phyloP scores from a whole-genome alignment of 2,329 filamentous ascomycete genomes.

The Ramularia collo-cygni region DNA sequence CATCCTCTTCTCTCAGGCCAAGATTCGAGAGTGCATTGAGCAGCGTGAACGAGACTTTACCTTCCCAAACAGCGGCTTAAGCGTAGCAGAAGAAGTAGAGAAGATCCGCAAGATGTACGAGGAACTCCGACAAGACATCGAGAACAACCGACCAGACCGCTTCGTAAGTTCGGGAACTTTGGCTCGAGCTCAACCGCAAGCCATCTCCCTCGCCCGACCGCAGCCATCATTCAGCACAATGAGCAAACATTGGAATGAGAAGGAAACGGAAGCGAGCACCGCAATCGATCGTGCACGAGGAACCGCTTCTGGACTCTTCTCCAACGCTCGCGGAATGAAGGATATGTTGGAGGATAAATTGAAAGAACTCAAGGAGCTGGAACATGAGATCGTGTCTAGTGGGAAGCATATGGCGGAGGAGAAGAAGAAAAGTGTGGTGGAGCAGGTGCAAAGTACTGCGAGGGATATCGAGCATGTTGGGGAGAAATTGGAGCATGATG shows the following conservation, averaged over 20 bases:
- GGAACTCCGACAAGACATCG: slow-evolving; percentile 11
- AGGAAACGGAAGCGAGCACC: slow-evolving; percentile 11
- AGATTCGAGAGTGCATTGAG: slow-evolving; percentile 19
- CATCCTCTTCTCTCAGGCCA: no score
- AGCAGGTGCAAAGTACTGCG: slow-evolving; percentile 8
- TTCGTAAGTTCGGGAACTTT: slow-evolving; percentile 8
- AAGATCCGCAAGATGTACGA: slow-evolving; percentile 17
- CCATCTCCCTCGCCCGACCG: slow-evolving; percentile 1
- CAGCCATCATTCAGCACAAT: slow-evolving; percentile 2
- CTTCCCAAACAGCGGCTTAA: slow-evolving; percentile 5
- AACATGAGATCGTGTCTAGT: slow-evolving; percentile 16
- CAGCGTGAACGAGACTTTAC: slow-evolving; percentile 17
- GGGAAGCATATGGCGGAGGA: slow-evolving; percentile 12
- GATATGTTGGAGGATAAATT: slow-evolving; percentile 13
- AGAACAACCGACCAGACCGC: slow-evolving; percentile 16
- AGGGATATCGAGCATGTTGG: slow-evolving; percentile 12
- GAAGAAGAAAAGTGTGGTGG: slow-evolving; percentile 11
- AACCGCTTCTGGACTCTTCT: slow-evolving; percentile 9
- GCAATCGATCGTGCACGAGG: slow-evolving; percentile 11
- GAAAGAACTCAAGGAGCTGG: slow-evolving; percentile 15
- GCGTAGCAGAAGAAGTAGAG: slow-evolving; percentile 11
- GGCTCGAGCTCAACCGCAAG: neutral
- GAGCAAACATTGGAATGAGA: slow-evolving; percentile 7
- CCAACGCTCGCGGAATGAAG: slow-evolving; percentile 11
- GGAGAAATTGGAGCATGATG: slow-evolving; percentile 11